Evolutionary conservation across 371 early-diverging fungal species (phyloP).

Genomic region (Mucor irregularis): DNA sequence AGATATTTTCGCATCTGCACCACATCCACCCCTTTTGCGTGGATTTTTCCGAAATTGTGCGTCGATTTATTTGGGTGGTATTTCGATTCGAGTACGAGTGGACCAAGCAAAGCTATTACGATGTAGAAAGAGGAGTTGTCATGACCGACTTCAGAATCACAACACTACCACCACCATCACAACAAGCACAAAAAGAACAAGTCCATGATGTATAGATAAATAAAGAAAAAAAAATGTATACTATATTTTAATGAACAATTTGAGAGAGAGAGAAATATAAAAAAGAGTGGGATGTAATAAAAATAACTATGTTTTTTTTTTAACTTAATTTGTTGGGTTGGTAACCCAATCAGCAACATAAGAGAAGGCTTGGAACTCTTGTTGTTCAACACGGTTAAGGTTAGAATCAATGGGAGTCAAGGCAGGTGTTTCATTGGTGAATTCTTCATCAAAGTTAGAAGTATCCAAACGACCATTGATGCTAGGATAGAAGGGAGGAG

Average conservation of each 20-base stretch:
- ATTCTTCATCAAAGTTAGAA: conserved; percentile 96
- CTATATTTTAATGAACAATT: not conserved
- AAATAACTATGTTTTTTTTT: not conserved
- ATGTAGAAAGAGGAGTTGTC: not conserved
- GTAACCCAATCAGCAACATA: conserved; percentile 88
- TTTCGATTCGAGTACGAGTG: conserved; percentile 82
- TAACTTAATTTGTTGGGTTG: conserved; percentile 1
- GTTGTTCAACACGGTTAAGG: conserved; percentile 80
- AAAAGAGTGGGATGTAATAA: not conserved
- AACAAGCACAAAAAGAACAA: no score
- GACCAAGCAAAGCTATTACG: conserved; percentile 40
- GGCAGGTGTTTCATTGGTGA: conserved; percentile 86
- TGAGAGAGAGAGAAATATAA: not conserved
- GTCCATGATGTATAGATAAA: no score
- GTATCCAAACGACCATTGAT: conserved; percentile 80
- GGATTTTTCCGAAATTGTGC: conserved; percentile 71
- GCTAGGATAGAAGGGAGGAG: conserved; percentile 89
- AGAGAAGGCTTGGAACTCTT: conserved; percentile 89
- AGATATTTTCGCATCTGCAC: conserved; percentile 56
- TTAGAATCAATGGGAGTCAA: conserved; percentile 85
- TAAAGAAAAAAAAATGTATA: no score
- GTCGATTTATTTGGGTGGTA: conserved; percentile 90
- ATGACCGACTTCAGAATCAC: no score
- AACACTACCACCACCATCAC: no score
- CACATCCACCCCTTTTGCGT: conserved; percentile 59